Evolutionary conservation across 768 basidiomycete species (phyloP), one percentile per base, ranked within the genome.

Genomic region (Dacryopinax primogenitus): DNA sequence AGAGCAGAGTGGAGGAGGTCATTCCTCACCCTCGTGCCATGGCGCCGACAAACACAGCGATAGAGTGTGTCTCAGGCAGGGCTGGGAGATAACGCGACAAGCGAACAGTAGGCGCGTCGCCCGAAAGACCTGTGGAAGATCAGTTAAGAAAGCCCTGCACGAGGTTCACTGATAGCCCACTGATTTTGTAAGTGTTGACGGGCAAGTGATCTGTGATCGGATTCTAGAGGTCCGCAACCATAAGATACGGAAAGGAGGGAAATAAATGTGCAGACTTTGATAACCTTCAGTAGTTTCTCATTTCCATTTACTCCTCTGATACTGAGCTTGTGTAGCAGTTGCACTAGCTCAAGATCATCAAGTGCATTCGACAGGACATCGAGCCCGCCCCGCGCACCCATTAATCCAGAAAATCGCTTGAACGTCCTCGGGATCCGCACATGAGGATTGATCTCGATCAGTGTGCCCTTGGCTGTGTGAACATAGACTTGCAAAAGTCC

Each of bases 381-480:
- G 33, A 18, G 32, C 18, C 41, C 6, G 23, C 4, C 3, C 3
- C 18, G 41, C 64, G 37, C 72, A 95, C 93, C 94, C 96, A 99
- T 99, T 69, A 99, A 79, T 23, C 96, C 96, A 66, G 91, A 92
- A 77, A 99, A 99, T 11, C 96, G 85, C 77, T 99, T 99, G 77
- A 99, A 98, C 13, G 96, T 99, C 68, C 96, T 83, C 12, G 96
- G 96, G 71, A 99, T 99, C 65, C 96, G 84, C 12, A 98, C 93
- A 76, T 91, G 88, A 1, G 96, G 96, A 75, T 99, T 98, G 70
- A 98, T 92, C 77, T 99, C 95, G 73, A 99, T 98, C 51, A 99
- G 83, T 13, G 93, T 90, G 37, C 93, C 93, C 71, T 89, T 91
- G 18, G 92, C 90, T 16, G 96, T 98, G 78, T 97, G 94, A 67